Conservation (phyloP, 306 rosid species). For the Vigna hirtella region DNA sequence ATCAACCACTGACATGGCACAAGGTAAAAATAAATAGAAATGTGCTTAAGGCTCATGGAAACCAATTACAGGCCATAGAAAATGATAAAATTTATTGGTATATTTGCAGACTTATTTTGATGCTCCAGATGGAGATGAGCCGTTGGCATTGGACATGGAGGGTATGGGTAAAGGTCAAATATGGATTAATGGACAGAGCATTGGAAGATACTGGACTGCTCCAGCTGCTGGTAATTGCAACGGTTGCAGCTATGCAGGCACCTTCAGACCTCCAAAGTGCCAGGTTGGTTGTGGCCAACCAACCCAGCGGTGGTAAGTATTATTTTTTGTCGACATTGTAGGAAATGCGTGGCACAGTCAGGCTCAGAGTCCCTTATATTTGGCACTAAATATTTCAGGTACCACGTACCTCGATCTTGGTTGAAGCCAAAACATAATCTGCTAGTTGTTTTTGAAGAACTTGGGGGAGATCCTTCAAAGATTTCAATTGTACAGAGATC, state of each 20-base stretch:
- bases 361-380: conserved; percentile 23
- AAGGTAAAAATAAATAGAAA: conserved; percentile 61
- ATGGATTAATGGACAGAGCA: conserved; percentile 94
- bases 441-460: conserved; percentile 93
- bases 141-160: conserved; percentile 92
- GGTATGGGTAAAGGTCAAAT: conserved; percentile 99
- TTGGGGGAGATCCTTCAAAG: conserved; percentile 90
- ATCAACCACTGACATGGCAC: conserved; percentile 97
- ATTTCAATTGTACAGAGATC: conserved; percentile 86
- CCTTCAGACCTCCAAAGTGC: conserved; percentile 85
- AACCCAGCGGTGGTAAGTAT: conserved; percentile 87
- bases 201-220: conserved; percentile 98
- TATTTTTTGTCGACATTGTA: conserved; percentile 40
- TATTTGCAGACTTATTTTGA: conserved; percentile 71
- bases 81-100: conserved; percentile 33
- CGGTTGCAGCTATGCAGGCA: conserved; percentile 75
- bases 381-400: conserved; percentile 63
- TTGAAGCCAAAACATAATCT: conserved; percentile 81
- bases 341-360: conserved; percentile 27
- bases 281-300: conserved; percentile 93
- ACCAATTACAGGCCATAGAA: conserved; percentile 12
- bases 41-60: conserved; percentile 17
- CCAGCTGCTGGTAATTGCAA: conserved; percentile 78
- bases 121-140: conserved; percentile 91
- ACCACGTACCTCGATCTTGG: conserved; percentile 98